Percentiles rank a stretch among this genome's conserved stretches.
Evolutionary conservation across 768 basidiomycete genomes (phyloP).

Genomic region (Amanita phalloides): DNA sequence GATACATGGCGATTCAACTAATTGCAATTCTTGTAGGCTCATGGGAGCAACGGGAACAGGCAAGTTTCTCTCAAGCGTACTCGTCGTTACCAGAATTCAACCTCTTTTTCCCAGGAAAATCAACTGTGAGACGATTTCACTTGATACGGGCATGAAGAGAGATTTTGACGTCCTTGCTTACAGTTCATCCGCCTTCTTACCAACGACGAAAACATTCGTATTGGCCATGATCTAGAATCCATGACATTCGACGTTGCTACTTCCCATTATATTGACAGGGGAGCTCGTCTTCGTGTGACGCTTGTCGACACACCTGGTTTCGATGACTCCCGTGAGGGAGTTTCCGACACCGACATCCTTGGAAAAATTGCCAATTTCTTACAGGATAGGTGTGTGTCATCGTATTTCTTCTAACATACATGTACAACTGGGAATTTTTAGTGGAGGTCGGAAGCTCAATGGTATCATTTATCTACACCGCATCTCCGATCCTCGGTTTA

Average conservation of each 20-base stretch:
- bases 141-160: background rate
- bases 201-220: conserved; percentile 22
- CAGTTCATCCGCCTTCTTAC: conserved; percentile 31
- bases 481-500: conserved; percentile 26
- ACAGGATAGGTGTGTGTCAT: conserved; percentile 9
- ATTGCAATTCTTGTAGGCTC: background rate
- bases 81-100: background rate
- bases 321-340: conserved; percentile 21
- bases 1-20: background rate
- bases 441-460: conserved; percentile 18
- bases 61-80: background rate
- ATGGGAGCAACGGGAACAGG: background rate
- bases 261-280: background rate
- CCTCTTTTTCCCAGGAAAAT: background rate
- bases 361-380: conserved; percentile 19
- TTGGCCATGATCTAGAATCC: conserved; percentile 28
- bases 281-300: conserved; percentile 11
- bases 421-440: background rate
- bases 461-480: conserved; percentile 34
- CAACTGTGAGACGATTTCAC: background rate
- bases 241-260: conserved; percentile 22
- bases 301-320: conserved; percentile 37
- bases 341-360: conserved; percentile 24
- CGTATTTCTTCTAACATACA: background rate
- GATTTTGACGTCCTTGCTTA: background rate